phyloP scores from a whole-genome alignment of 2,329 filamentous ascomycete genomes.

The Leptographium procerum region DNA sequence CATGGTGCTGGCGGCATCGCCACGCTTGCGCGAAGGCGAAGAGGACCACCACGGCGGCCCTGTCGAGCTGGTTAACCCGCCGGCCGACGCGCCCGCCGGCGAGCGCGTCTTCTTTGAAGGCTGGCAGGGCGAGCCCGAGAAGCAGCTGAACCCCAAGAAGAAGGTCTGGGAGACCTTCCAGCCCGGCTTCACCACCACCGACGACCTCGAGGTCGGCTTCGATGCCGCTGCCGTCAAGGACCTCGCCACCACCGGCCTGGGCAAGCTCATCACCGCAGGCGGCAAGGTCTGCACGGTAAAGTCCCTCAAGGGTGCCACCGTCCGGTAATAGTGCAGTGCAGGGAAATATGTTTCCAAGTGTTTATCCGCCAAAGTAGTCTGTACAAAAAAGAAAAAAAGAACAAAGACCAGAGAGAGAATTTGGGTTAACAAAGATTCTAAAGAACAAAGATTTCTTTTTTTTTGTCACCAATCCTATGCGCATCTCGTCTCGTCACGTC shows the following conservation, averaged over 20 bases:
- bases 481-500: background rate
- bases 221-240: slow-evolving; percentile 68
- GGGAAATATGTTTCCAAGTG: too few relatives aligned
- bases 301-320: slow-evolving; percentile 66
- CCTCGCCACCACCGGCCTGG: slow-evolving; percentile 56
- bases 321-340: slow-evolving; percentile 58
- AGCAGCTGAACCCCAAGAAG: slow-evolving; percentile 95
- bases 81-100: slow-evolving; percentile 66
- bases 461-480: background rate
- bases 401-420: background rate
- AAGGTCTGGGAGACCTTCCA: slow-evolving; percentile 98
- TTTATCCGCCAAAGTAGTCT: too few relatives aligned
- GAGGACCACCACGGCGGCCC: slow-evolving; percentile 77
- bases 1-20: slow-evolving; percentile 94
- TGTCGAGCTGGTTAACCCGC: slow-evolving; percentile 83
- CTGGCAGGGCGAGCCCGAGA: slow-evolving; percentile 87
- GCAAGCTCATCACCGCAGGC: slow-evolving; percentile 62
- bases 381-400: background rate
- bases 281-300: slow-evolving; percentile 77
- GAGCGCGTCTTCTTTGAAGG: slow-evolving; percentile 90
- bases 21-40: slow-evolving; percentile 70
- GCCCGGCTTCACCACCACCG: slow-evolving; percentile 88
- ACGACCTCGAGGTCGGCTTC: slow-evolving; percentile 71
- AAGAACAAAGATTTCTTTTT: too few relatives aligned
- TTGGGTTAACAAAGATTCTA: too few relatives aligned